Evolutionary conservation across 2,329 filamentous ascomycete genomes (phyloP).

Genomic region (Ilyonectria destructans): DNA sequence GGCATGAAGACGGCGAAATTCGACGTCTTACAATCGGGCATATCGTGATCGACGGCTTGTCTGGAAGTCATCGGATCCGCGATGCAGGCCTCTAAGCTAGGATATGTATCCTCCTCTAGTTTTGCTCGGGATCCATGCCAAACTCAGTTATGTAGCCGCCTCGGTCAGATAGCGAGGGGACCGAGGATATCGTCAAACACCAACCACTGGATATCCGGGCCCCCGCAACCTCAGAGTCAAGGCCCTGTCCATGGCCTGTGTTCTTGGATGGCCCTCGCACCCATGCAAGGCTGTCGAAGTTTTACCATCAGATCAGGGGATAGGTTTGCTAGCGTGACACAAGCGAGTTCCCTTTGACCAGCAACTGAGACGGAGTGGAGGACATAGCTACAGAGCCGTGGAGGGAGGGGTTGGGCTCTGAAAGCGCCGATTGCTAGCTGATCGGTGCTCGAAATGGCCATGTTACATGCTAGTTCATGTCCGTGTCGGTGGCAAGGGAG

Average conservation of each 20-base stretch:
- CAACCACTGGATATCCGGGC: not conserved
- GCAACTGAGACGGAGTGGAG: slow-evolving; percentile 25
- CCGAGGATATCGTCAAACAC: slow-evolving; percentile 9
- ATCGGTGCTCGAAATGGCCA: slow-evolving; percentile 30
- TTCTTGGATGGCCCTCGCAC: not conserved
- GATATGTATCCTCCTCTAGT: slow-evolving; percentile 9
- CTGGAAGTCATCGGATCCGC: slow-evolving; percentile 19
- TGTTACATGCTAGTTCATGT: slow-evolving; percentile 17
- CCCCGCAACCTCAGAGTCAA: slow-evolving; percentile 13
- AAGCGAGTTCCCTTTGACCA: slow-evolving; percentile 10
- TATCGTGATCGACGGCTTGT: slow-evolving; percentile 10
- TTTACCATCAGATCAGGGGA: slow-evolving; percentile 8
- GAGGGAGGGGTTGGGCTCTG: slow-evolving; percentile 14
- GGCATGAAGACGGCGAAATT: slow-evolving; percentile 14
- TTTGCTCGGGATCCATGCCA: slow-evolving; percentile 1
- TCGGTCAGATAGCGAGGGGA: slow-evolving; percentile 8
- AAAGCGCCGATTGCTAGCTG: slow-evolving; percentile 20
- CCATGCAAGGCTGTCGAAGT: slow-evolving; percentile 23
- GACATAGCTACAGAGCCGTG: slow-evolving; percentile 11
- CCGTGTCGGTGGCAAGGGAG: slow-evolving; percentile 18
- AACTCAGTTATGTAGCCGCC: slow-evolving; percentile 6
- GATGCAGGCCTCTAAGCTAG: slow-evolving; percentile 9
- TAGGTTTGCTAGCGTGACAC: slow-evolving; percentile 29
- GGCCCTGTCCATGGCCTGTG: slow-evolving; percentile 11
- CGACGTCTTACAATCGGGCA: slow-evolving; percentile 1